Base-by-base conservation (phyloP, 2,329 filamentous ascomycete genomes). In the Penicillium janthinellum region DNA sequence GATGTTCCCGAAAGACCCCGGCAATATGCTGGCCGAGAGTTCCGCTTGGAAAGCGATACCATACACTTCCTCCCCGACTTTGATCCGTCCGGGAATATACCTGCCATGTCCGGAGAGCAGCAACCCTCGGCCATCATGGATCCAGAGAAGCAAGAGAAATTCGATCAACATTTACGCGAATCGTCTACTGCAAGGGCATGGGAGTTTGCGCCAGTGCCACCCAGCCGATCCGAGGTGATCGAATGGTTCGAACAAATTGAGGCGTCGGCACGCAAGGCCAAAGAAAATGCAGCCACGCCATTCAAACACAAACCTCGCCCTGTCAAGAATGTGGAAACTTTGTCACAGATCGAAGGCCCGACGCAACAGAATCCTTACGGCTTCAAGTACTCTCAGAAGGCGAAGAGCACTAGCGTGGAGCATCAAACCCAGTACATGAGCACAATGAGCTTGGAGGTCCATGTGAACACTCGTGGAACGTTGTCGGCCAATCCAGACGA, bases 341-440 rank as follows among this genome's bases (percentile, higher is more conserved):
- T 92, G 5, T 96, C 92, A 0, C 93, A 98, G 71, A 94, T 98
- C 56, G 91, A 96, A 53, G 92, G 90, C 0, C 88, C 92, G 0
- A 97, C 94, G 0, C 93, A 94, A 54, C 90, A 84, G 71, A 90
- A 91, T 68, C 88, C 86, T 61, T 83, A 94, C 71, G 91, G 90
- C 0, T 94, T 93, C 80, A 95, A 93, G 72, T 96, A 90, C 73
- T 92, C 90, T 0, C 92, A 93, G 66, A 90, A 88, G 70, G 83
- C 84, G 62, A 86, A 87, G 65, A 88, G 88, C 1, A 90, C 88
- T 0, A 92, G 88, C 65, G 87, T 96, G 17, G 86, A 91, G 69
- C 90, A 94, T 65, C 91, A 96, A 73, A 88, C 87, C 2, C 90
- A 95, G 67, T 96, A 96, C 73, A 98, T 99, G 95, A 96, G 91